Base-by-base conservation (phyloP, 2,329 filamentous ascomycete species). In the Epichloe hybrida region DNA sequence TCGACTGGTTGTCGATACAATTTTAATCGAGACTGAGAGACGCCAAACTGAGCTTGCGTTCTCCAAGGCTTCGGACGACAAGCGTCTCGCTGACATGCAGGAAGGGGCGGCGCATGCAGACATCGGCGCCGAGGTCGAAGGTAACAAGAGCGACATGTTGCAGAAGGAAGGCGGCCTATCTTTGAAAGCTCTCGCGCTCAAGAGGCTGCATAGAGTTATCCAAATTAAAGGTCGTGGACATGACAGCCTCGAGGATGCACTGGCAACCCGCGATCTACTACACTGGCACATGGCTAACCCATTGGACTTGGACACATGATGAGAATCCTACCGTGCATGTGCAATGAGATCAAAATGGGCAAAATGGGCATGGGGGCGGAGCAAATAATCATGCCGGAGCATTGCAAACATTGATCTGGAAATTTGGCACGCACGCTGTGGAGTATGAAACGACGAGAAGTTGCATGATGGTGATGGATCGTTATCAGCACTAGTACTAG, bases 241-340 rank as follows among this genome's bases (percentile, higher is more conserved):
- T 50, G 68, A 73, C 53, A 73, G 69, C 49, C 44, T 72, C 15
- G 70, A 75, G 54, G 72, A 75, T 53, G 70, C 71, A 4, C 54
- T 71, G 45, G 71, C 70, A 0, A 63, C 66, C 4, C 59, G 72
- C 12, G 70, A 73, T 52, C 51, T 74, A 37, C 58, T 67, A 4
- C 58, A 67, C 44, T 72, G 69, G 67, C 64, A 67, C 48, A 54
- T 67, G 38, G 40, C 42, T 35, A 52, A 50, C 12, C 46, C 43
- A 17, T 31, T 50, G 5, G 4, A 49, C 7, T 23, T 13, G 9
- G 7, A 12, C 12, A 9, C 15, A n/a, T 31, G 41, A 39, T 43
- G 27, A 37, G 20, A 4, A n/a, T 27, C n/a, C 6, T 12, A 17
- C 15, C 21, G 38, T 12, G 4, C 7, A 1, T 3, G 17, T 17